Evolutionary conservation across 768 basidiomycete species (phyloP).

Genomic region (Podaxis rugospora): DNA sequence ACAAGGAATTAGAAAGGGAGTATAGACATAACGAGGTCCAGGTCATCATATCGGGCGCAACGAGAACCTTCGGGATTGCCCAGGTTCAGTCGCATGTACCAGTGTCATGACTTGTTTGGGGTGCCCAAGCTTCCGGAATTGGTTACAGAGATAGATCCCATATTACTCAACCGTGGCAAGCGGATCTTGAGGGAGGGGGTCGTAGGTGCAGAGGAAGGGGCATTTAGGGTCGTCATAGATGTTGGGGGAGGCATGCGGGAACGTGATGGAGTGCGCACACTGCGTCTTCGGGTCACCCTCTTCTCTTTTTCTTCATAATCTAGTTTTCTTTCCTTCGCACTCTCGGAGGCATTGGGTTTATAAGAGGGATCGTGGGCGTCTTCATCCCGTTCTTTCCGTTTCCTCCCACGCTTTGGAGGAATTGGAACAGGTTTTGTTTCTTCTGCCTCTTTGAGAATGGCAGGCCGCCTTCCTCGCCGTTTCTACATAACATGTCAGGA

Average conservation of each 20-base stretch:
- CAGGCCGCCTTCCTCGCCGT: slow-evolving; percentile 6
- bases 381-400: slow-evolving; percentile 42
- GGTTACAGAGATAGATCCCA: slow-evolving; percentile 16
- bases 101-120: slow-evolving; percentile 20
- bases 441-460: slow-evolving; percentile 24
- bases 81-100: background rate
- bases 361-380: slow-evolving; percentile 17
- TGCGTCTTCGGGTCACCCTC: slow-evolving; percentile 22
- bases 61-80: background rate
- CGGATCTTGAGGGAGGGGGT: slow-evolving; percentile 54
- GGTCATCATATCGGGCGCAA: background rate
- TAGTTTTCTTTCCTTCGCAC: slow-evolving; percentile 16
- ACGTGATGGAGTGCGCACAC: slow-evolving; percentile 28
- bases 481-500: slow-evolving; percentile 14
- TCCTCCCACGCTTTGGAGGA: slow-evolving; percentile 32
- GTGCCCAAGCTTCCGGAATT: slow-evolving; percentile 21
- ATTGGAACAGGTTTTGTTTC: slow-evolving; percentile 14
- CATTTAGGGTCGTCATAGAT: slow-evolving; percentile 21
- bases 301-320: slow-evolving; percentile 22
- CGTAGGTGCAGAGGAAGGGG: slow-evolving; percentile 17
- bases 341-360: slow-evolving; percentile 3
- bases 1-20: slow-evolving; percentile 2
- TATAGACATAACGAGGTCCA: slow-evolving; percentile 2
- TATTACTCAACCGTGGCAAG: slow-evolving; percentile 41
- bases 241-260: slow-evolving; percentile 2